Conservation (phyloP, 2,329 filamentous ascomycete genomes). For the Ceratocystis huliohia region DNA sequence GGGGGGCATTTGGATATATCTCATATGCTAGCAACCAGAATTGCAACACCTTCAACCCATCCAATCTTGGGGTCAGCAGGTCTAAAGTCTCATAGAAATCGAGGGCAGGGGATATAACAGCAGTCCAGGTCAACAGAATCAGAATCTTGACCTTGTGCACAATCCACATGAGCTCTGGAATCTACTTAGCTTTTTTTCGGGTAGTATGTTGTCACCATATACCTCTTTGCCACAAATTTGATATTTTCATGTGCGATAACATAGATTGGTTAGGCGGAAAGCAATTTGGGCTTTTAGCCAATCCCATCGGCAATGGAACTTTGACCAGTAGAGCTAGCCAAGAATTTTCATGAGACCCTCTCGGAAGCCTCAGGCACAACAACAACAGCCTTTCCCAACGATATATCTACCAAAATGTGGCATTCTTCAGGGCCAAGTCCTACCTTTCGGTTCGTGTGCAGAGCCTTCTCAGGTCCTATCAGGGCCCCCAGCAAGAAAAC, state of each 20-base stretch:
- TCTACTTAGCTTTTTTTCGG: conserved; percentile 46
- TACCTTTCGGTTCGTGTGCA: conserved; percentile 50
- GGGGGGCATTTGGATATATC: background rate
- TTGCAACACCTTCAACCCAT: conserved; percentile 23
- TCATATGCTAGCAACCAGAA: conserved; percentile 22
- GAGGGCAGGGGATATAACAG: conserved; percentile 53
- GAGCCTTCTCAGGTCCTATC: conserved; percentile 57
- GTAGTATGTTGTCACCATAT: conserved; percentile 47
- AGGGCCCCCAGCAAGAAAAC: conserved; percentile 66
- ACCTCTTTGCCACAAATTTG: conserved; percentile 40
- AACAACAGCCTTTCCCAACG: conserved; percentile 57
- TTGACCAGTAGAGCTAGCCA: background rate
- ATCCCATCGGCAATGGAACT: background rate
- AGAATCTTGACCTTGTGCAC: conserved; percentile 65
- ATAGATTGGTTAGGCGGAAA: background rate
- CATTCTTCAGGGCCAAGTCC: conserved; percentile 62
- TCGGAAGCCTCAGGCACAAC: conserved; percentile 13
- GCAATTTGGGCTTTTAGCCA: conserved; percentile 4
- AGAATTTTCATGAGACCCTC: conserved; percentile 2
- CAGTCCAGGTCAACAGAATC: conserved; percentile 55
- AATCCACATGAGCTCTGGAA: conserved; percentile 50
- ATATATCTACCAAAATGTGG: conserved; percentile 47
- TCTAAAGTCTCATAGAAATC: conserved; percentile 56
- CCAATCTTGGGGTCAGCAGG: conserved; percentile 26
- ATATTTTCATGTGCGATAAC: conserved; percentile 3